Evolutionary conservation across 345 rosid species (phyloP), one percentile per base, ranked within the genome.

Genomic region (Salix arbutifolia): DNA sequence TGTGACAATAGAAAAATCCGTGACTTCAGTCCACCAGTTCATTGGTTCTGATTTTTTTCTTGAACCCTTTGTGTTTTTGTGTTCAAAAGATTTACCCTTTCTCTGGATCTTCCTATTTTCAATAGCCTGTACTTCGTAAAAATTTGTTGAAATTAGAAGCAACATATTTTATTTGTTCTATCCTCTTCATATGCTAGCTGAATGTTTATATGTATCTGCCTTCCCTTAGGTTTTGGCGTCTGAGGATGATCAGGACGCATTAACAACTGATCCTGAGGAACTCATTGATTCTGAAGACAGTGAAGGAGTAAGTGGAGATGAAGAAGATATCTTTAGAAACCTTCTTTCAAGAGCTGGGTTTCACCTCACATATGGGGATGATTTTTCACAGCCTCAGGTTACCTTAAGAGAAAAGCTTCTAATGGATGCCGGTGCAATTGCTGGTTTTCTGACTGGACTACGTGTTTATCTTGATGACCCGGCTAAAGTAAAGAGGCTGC

Each of bases 191-290:
- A 56, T n/a, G 62, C 10, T n/a, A 23, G 62, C 62, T 56, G 12
- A 10, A n/a, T 56, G 62, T n/a, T 56, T 56, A 56, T 21, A 26
- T 56, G 46, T 46, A 58, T 76, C 69, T 75, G 77, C 70, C 60
- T 82, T 78, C 67, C 78, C 44, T 80, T 84, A 96, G 99, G 99
- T 96, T 77, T 80, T 91, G 81, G 99, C 97, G 67, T 96, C 94
- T 56, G 99, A 96, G 79, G 99, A 96, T 73, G 97, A 94, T 83
- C 99, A 91, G 85, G 98, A 96, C 81, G 96, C 97, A 80, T 82
- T 96, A 85, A 92, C 97, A 71, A 96, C 99, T 61, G 99, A 96
- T 89, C 99, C 99, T 80, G 99, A 96, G 85, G 99, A 96, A 76
- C 92, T 94, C 69, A 84, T 96, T 88, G 99, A 92, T 84, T 94